Conservation (phyloP, 1,139 yeast genomes). For the Geotrichum reessii region DNA sequence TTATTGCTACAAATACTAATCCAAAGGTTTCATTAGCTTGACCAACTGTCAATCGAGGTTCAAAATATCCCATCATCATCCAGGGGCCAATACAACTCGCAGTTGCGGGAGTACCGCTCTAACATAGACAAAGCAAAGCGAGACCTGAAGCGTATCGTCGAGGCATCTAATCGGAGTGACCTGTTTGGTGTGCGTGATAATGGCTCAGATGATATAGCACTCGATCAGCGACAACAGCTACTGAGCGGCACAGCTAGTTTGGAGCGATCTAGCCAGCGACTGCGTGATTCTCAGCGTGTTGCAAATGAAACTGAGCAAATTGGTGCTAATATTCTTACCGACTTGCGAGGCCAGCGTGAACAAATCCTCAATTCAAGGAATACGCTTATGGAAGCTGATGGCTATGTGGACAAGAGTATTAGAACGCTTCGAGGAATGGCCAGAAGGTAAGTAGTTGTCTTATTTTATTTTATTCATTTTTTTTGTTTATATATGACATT, state of each 20-base stretch:
- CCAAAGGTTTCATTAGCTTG: constrained; percentile 38
- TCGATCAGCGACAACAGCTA: constrained; percentile 75
- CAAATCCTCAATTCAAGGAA: constrained; percentile 80
- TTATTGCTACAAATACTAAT: background rate
- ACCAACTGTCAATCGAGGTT: constrained; percentile 75
- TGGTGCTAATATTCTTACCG: constrained; percentile 87
- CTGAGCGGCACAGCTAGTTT: constrained; percentile 73
- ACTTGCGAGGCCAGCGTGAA: constrained; percentile 87
- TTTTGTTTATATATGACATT: background rate
- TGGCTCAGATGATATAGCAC: constrained; percentile 43
- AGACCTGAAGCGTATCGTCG: constrained; percentile 38
- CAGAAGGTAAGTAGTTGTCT: constrained; percentile 39
- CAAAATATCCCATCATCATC: constrained; percentile 70
- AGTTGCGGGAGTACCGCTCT: constrained; percentile 59
- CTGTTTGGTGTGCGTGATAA: constrained; percentile 56
- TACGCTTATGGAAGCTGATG: constrained; percentile 83
- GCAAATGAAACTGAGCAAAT: constrained; percentile 90
- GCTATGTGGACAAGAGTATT: constrained; percentile 84
- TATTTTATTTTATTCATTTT: too few relatives aligned
- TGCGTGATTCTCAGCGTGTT: constrained; percentile 80
- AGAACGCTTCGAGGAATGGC: constrained; percentile 89
- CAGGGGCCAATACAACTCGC: constrained; percentile 63
- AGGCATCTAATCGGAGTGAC: constrained; percentile 59
- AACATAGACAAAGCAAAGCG: constrained; percentile 56
- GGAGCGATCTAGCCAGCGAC: constrained; percentile 75